Evolutionary conservation across 768 basidiomycete species (phyloP), one percentile per base, ranked within the genome.

Genomic region (Mrakia blollopis): DNA sequence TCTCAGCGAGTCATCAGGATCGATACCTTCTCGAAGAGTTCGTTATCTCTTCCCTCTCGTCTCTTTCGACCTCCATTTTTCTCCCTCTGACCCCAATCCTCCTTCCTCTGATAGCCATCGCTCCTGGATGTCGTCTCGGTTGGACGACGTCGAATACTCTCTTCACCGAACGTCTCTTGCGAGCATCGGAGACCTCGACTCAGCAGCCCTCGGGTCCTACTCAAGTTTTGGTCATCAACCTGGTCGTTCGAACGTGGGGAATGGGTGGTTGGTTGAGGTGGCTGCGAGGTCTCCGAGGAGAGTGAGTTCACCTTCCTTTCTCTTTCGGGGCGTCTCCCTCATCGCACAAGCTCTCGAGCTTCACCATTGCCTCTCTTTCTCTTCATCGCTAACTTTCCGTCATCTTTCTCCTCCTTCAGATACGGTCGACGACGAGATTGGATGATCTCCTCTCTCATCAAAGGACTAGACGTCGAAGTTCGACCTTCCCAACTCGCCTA

Each of bases 91-190:
- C 25, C 47, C 18, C 50, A 32, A 1, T 13, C 18, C 52, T 35
- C 37, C 14, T 50, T n/a, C 30, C 5, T 21, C 35, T 35, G 13
- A 25, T 32, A 61, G 41, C 65, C 25, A 41, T 88, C 79, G 87
- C 86, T 2, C 88, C 88, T 0, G 88, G 88, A 39, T 87, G 88
- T 82, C 85, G 88, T n/a, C 83, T 88, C 62, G 87, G 87, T 54
- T 87, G 86, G 86, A 84, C 87, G 47, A 87, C 87, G 23, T 81
- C 84, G 79, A 85, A 81, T 80, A 80, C 84, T 41, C 80, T 85
- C 81, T 86, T 87, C 80, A 80, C 83, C 50, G 84, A 85, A 71
- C 84, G 84, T 75, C 82, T 87, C 32, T 83, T 86, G 78, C 81
- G 77, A 61, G 77, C 77, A 25, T 54, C 72, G n/a, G 77, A 78